Evolutionary conservation across 441 rosid species (phyloP), one percentile per base, ranked within the genome.

Genomic region (Jatropha multifida): DNA sequence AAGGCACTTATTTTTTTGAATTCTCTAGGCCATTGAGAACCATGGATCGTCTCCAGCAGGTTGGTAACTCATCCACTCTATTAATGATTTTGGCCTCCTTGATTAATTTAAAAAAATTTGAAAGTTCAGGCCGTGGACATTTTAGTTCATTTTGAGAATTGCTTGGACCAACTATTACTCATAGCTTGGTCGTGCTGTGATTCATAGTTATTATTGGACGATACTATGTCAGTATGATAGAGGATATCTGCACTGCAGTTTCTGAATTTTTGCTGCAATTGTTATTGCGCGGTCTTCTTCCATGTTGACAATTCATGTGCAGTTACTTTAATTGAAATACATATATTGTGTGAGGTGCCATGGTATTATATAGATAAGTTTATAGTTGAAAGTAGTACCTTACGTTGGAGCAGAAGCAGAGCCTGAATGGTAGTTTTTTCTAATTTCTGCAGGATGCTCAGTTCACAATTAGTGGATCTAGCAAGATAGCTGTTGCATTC

Each of bases 1-100:
- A 90, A 82, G 98, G 98, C 78, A 87, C 91, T 40, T 92, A 92
- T 81, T 87, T 78, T 79, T 95, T 93, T 77, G 99, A 95, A 77
- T 92, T 95, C 76, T 90, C 95, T 66, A 85, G 99, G 86, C 94
- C 98, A 62, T 85, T 93, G 80, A 89, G 99, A 83, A 93, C 98
- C 70, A 88, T 76, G 87, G 99, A 95, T 82, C 94, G 86, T 63
- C 85, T 92, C 74, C 98, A 89, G 80, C 98, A 95, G 95, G 99
- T 95, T 67, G 75, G 86, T 81, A 66, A 51, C 78, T 69, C 52
- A 41, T 78, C 65, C 76, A 15, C 76, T 75, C 32, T 56, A 13
- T 51, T 71, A 54, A 73, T 12, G 42, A 23, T 68, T 80, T 56
- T 18, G 65, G 77, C 67, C 63, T 6, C 65, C 41, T 37, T 52